Percentiles rank a stretch among this genome's conserved stretches.
Evolutionary conservation across 2,329 filamentous ascomycete genomes (phyloP).

Genomic region (Helicocarpus griseus): DNA sequence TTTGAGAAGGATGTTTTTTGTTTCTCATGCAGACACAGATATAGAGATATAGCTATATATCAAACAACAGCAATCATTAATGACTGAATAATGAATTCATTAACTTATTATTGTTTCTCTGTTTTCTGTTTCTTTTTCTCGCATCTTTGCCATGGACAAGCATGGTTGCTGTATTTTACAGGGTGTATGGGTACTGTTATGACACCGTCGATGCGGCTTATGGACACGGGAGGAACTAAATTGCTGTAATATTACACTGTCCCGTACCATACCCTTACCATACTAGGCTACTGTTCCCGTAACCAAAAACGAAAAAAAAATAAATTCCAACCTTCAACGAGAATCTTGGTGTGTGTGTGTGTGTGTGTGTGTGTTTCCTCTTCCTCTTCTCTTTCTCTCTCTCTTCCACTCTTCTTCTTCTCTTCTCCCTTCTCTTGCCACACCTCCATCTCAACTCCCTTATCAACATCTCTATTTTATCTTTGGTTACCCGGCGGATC

Average conservation of each 20-base stretch:
- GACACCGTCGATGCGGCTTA: background rate
- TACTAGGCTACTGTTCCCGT: too few relatives aligned
- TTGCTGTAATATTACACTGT: background rate
- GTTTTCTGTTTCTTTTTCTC: too few relatives aligned
- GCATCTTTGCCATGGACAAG: background rate
- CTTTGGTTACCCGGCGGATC: constrained; percentile 12
- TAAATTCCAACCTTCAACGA: background rate
- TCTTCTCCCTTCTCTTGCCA: constrained; percentile 4
- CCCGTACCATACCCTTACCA: background rate
- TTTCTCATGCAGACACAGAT: too few relatives aligned
- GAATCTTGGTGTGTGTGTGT: too few relatives aligned
- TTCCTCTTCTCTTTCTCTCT: constrained; percentile 5
- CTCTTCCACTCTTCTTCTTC: too few relatives aligned
- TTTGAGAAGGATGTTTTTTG: too few relatives aligned
- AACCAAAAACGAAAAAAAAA: background rate
- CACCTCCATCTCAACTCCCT: constrained; percentile 5
- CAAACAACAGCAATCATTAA: too few relatives aligned
- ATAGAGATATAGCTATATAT: too few relatives aligned
- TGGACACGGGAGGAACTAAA: background rate
- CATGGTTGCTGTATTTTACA: background rate
- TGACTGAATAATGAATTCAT: too few relatives aligned
- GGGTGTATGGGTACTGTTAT: background rate
- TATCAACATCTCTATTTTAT: constrained; percentile 3
- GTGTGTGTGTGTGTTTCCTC: constrained; percentile 1
- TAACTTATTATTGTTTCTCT: too few relatives aligned